phyloP scores from a whole-genome alignment of 2,329 filamentous ascomycete species.

The Ophiostoma novo-ulmi region DNA sequence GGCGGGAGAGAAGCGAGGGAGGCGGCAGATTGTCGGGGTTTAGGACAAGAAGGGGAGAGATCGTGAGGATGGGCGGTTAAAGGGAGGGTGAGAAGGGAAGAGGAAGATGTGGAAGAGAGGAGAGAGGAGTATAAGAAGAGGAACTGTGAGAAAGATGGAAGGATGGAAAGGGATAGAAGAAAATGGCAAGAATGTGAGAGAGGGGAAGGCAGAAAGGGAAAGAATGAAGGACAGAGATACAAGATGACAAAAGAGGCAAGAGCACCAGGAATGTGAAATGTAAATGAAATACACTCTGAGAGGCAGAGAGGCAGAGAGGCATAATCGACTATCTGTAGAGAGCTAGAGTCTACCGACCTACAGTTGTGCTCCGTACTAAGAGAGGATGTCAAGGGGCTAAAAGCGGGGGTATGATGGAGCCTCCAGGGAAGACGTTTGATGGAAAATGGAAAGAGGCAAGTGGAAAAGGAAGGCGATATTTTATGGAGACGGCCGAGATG shows the following conservation, averaged over 20 bases:
- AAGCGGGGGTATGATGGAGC: slow-evolving; percentile 21
- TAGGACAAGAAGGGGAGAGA: slow-evolving; percentile 10
- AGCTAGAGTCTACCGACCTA: not conserved
- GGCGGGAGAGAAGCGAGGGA: not conserved
- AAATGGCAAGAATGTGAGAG: not conserved
- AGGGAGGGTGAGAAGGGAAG: not conserved
- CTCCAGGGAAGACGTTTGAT: not conserved
- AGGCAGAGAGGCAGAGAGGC: not conserved
- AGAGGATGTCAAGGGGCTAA: slow-evolving; percentile 15
- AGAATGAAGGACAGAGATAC: slow-evolving; percentile 1
- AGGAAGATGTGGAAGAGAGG: not conserved
- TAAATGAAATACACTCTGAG: not conserved
- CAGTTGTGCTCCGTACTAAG: slow-evolving; percentile 13
- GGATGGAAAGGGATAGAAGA: not conserved
- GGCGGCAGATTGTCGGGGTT: not conserved
- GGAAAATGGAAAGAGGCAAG: not conserved
- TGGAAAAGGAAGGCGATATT: slow-evolving; percentile 17
- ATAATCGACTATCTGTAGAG: not conserved
- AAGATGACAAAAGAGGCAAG: not conserved
- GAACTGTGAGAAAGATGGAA: not conserved
- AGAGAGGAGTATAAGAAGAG: not conserved
- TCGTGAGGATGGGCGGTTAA: not conserved
- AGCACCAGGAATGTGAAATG: slow-evolving; percentile 11
- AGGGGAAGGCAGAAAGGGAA: not conserved
- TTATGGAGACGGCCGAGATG: not conserved